A percentile compares a stretch with the other conserved stretches of the same genome.
phyloP scores from a whole-genome alignment of 202 grass and related monocot genomes.

The Schoenoplectus tabernaemontani region DNA sequence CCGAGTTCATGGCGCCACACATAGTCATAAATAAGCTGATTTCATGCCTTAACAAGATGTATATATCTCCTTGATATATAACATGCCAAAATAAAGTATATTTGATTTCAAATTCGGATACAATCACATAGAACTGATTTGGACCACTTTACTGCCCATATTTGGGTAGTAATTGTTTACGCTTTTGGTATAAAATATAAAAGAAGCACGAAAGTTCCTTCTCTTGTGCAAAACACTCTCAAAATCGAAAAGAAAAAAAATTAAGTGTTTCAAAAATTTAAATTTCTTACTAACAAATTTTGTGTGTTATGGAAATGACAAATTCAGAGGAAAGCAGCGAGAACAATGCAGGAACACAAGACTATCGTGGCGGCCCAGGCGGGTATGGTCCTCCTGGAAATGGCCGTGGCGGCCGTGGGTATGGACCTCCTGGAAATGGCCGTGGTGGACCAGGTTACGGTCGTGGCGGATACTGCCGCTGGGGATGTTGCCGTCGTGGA shows the following conservation, averaged over 20 bases:
- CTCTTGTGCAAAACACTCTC: too few species aligned
- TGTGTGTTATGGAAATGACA: background rate
- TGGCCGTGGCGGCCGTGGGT: background rate
- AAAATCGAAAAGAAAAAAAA: background rate
- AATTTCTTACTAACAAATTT: background rate
- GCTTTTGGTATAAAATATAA: background rate
- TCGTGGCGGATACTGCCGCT: conserved; percentile 30
- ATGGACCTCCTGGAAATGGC: background rate
- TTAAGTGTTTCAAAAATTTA: background rate
- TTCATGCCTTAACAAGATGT: background rate
- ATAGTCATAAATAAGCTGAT: background rate
- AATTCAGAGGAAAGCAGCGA: conserved; percentile 25
- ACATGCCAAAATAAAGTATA: background rate
- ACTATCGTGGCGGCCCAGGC: background rate
- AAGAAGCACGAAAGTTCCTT: too few species aligned
- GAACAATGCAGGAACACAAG: conserved; percentile 21
- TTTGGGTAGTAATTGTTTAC: background rate
- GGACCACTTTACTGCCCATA: background rate
- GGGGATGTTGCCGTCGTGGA: conserved; percentile 47
- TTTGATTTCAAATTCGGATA: background rate
- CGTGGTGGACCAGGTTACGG: background rate
- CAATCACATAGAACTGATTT: background rate
- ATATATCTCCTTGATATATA: background rate
- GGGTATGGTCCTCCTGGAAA: background rate
- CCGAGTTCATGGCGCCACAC: background rate